Evolutionary conservation across 495 filamentous ascomycete genomes (phyloP).

Genomic region (Platismatia glauca): DNA sequence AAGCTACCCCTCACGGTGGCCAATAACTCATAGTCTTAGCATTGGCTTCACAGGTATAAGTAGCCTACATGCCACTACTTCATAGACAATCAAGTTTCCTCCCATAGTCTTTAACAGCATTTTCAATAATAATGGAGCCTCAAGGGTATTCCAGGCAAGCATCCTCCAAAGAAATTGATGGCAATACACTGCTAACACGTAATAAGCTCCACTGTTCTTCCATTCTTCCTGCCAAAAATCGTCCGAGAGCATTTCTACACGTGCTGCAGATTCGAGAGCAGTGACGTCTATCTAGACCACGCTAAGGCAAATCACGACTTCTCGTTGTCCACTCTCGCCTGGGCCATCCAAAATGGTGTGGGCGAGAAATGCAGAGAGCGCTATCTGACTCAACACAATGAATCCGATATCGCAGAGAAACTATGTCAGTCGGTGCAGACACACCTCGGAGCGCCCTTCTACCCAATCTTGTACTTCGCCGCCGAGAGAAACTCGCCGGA

Average conservation of each 20-base stretch:
- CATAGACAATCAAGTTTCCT: too few species aligned
- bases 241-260: not conserved
- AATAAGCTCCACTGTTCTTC: not conserved
- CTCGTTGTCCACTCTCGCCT: not conserved
- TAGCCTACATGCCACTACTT: too few species aligned
- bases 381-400: slow-evolving; percentile 9
- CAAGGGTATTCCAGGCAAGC: not conserved
- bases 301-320: slow-evolving; percentile 1
- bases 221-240: slow-evolving; percentile 8
- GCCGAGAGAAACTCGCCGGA: slow-evolving; percentile 19
- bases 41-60: too few species aligned
- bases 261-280: not conserved
- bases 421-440: not conserved
- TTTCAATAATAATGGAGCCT: not conserved
- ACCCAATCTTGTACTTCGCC: slow-evolving; percentile 19
- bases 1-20: too few species aligned
- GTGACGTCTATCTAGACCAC: slow-evolving; percentile 14
- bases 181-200: not conserved
- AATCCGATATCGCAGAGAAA: not conserved
- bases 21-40: too few species aligned
- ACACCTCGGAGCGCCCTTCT: not conserved
- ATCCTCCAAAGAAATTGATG: not conserved
- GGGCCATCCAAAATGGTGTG: slow-evolving; percentile 5
- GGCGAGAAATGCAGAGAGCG: slow-evolving; percentile 14
- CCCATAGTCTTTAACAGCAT: too few species aligned